These are phyloP conservation scores for Camellia granthamiana DNA, from an alignment of 148 eudicot species.

Conservation along the genomic window DNA sequence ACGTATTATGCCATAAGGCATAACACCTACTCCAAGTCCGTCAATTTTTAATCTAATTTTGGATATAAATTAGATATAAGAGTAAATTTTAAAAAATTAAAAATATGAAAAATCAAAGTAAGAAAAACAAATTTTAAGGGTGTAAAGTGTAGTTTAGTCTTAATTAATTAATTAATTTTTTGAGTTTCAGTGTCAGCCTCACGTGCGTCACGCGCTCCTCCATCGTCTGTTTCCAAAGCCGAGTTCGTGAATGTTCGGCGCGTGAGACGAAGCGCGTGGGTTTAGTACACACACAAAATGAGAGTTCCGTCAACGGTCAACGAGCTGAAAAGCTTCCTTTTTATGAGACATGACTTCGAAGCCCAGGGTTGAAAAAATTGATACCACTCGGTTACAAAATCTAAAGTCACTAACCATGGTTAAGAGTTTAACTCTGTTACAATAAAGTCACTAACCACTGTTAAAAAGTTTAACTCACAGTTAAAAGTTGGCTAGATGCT, in stretches of 20 bases:
- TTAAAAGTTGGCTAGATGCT: no score
- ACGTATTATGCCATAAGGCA: no score
- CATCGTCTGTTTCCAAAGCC: no score
- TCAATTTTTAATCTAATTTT: no score
- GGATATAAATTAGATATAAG: no score
- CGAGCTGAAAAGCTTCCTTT: conserved; percentile 9
- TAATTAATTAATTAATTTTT: not conserved
- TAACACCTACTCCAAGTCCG: no score
- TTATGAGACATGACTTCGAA: conserved; percentile 20
- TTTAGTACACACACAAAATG: not conserved
- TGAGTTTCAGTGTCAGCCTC: not conserved
- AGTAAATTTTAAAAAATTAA: no score
- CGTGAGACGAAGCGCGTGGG: conserved; percentile 11
- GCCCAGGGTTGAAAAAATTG: conserved; percentile 3
- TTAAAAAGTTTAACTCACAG: no score
- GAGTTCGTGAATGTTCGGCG: not conserved
- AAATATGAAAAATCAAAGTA: no score
- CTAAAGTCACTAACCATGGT: conserved; percentile 15
- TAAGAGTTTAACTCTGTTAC: not conserved
- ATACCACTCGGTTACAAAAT: not conserved
- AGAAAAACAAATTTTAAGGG: no score
- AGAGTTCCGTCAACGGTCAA: conserved; percentile 21
- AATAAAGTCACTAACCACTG: no score
- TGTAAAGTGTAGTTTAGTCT: no score
- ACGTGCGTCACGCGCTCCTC: not conserved